Conservation (phyloP, 2,329 filamentous ascomycete species). For the Penicillium aurantiogriseum region DNA sequence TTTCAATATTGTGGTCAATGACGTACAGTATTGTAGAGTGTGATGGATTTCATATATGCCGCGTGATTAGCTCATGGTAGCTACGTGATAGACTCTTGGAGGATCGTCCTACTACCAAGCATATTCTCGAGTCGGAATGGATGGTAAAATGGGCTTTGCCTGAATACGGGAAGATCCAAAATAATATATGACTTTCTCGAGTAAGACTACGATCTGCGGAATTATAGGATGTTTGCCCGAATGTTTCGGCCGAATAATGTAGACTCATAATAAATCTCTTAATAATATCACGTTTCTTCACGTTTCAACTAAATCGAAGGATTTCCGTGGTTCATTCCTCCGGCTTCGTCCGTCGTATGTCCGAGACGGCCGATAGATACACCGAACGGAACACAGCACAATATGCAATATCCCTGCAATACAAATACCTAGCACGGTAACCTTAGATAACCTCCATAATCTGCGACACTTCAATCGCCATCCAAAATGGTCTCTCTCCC, state of each 20-base stretch:
- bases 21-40: too few species aligned
- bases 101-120: conserved; percentile 16
- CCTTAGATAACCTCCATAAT: too few species aligned
- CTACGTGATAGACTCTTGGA: conserved; percentile 3
- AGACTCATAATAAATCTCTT: neutral
- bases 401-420: neutral
- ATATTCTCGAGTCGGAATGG: conserved; percentile 26
- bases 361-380: neutral
- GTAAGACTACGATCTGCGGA: neutral
- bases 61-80: too few species aligned
- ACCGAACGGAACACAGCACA: neutral
- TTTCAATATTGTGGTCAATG: too few species aligned
- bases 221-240: neutral
- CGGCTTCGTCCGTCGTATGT: neutral
- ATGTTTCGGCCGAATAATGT: neutral
- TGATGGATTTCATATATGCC: too few species aligned
- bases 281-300: neutral
- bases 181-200: neutral
- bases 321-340: neutral
- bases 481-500: conserved; percentile 12
- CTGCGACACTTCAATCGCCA: neutral
- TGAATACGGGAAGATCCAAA: conserved; percentile 12
- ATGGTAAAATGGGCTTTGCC: conserved; percentile 27
- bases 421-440: neutral
- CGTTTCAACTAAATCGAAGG: neutral